Base-by-base conservation (phyloP, 257 asterid genomes). In the Lithospermum erythrorhizon region DNA sequence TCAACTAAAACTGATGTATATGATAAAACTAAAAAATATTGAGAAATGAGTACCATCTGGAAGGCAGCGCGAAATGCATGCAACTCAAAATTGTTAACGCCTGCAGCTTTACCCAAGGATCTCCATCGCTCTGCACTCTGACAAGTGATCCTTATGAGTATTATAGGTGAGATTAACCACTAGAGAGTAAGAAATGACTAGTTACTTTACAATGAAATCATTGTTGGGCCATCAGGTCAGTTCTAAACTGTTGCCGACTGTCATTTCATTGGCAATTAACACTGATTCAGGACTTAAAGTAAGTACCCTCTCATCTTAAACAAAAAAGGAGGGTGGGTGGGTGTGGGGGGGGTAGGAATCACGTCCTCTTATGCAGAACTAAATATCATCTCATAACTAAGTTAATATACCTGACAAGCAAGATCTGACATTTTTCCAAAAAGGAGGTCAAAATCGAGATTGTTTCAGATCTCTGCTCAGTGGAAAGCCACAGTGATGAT, bases 61-160 rank as follows among this genome's bases (percentile, higher is more conserved):
- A 90, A 90, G 68, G 93, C 90, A 65, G 98, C 95, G 70, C 96
- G 98, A 75, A 79, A 82, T 27, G 86, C 75, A 75, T 90, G 98
- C 79, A 90, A 83, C 79, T 82, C 89, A 71, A 90, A 85, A 74
- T 87, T 90, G 68, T 81, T 89, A 65, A 77, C 80, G 61, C 93
- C 86, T 59, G 81, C 88, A 54, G 68, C 73, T 77, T 82, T 72
- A 29, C 82, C 96, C 83, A 85, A 69, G 29, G 67, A 70, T 68
- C 68, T 78, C 96, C 96, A 87, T 75, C 98, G 83, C 53, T 90
- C 96, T 60, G 98, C 87, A 79, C 95, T 82, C 96, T 90, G 70
- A 32, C 65, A 66, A 61, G 49, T 55, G 68, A 70, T 59, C 53
- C 66, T 69, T 66, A 45, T 15, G 20, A 56, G 61, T 35, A 64